A percentile compares a stretch with the other conserved stretches of the same genome.
Conservation (phyloP, 2,329 filamentous ascomycete species). For the Paecilomyces sp. region DNA sequence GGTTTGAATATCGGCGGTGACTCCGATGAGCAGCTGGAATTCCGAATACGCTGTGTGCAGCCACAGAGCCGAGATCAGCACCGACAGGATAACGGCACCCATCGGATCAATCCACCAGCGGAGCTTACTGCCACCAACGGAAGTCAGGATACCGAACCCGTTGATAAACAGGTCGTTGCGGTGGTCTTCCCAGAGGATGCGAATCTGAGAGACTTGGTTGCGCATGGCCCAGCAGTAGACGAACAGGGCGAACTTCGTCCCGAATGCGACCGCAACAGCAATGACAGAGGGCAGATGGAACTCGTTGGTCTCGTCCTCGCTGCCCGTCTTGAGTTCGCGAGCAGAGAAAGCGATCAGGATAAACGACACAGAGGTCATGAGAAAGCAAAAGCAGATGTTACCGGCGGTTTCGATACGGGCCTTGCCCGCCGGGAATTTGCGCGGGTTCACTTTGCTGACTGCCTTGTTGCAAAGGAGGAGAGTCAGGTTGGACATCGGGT, state of each 20-base stretch:
- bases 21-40: constrained; percentile 85
- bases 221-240: constrained; percentile 88
- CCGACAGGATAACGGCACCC: constrained; percentile 77
- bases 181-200: constrained; percentile 94
- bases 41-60: constrained; percentile 76
- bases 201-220: constrained; percentile 83
- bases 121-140: constrained; percentile 82
- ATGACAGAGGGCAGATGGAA: constrained; percentile 82
- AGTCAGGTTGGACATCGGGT: constrained; percentile 81
- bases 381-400: constrained; percentile 92
- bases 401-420: constrained; percentile 91
- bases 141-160: constrained; percentile 83
- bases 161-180: constrained; percentile 97
- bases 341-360: constrained; percentile 87
- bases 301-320: constrained; percentile 45
- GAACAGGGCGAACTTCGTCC: constrained; percentile 76
- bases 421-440: constrained; percentile 84
- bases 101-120: constrained; percentile 92
- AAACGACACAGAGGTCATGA: constrained; percentile 88
- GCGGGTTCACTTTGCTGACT: constrained; percentile 76
- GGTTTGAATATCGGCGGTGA: constrained; percentile 75
- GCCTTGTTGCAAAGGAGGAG: constrained; percentile 82
- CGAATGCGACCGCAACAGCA: constrained; percentile 75
- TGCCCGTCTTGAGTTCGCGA: constrained; percentile 55
- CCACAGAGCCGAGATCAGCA: constrained; percentile 75